phyloP scores from a whole-genome alignment of 805 yeast genomes.

The Danielozyma ontarioensis region DNA sequence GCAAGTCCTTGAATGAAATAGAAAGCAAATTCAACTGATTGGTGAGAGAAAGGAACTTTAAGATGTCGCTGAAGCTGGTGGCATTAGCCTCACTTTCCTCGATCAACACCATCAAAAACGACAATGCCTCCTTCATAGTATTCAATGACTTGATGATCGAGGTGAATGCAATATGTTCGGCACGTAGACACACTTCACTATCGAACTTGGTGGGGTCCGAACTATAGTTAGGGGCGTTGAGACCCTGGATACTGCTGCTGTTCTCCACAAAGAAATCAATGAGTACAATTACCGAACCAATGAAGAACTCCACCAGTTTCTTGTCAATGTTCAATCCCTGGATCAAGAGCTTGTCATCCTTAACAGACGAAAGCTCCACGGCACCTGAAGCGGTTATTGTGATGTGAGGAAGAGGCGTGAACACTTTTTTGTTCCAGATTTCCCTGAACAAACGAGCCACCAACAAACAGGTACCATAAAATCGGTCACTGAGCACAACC shows the following conservation, averaged over 20 bases:
- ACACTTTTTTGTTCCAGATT: conserved; percentile 72
- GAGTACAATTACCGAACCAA: conserved; percentile 66
- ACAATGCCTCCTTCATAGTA: conserved; percentile 82
- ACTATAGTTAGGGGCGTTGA: conserved; percentile 52
- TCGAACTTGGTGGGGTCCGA: conserved; percentile 45
- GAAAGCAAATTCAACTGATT: conserved; percentile 63
- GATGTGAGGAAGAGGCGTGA: conserved; percentile 42
- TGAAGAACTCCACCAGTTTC: conserved; percentile 57
- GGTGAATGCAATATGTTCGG: conserved; percentile 84
- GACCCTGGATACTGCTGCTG: conserved; percentile 56
- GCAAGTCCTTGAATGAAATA: conserved; percentile 68
- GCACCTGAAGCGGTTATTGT: conserved; percentile 32
- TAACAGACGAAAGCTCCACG: conserved; percentile 32
- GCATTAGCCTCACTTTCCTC: conserved; percentile 56
- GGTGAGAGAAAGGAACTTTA: conserved; percentile 63
- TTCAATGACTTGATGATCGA: conserved; percentile 70
- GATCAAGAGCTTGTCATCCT: conserved; percentile 40
- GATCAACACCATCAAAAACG: conserved; percentile 75
- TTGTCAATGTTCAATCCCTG: conserved; percentile 43
- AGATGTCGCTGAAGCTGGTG: conserved; percentile 54
- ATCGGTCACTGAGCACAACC: conserved; percentile 87
- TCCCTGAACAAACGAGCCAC: conserved; percentile 74
- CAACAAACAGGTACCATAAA: conserved; percentile 79
- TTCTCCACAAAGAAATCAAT: conserved; percentile 66
- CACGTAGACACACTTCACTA: conserved; percentile 72